phyloP scores from a whole-genome alignment of 2,329 filamentous ascomycete species.

The Phyllosticta citrichinensis region DNA sequence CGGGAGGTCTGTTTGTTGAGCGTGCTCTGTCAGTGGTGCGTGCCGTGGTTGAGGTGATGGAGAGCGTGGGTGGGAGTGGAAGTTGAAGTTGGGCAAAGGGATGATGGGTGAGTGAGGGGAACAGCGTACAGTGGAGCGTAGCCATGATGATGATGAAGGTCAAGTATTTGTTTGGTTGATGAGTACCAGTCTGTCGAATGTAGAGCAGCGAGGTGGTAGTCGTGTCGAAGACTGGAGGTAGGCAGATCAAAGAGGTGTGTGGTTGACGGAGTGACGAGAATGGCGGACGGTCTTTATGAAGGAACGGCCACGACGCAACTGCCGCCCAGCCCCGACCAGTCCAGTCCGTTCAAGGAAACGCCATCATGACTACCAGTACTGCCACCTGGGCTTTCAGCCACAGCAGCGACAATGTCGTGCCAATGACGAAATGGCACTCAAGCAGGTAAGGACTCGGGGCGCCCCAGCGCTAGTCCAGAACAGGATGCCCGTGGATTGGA shows the following conservation, averaged over 20 bases:
- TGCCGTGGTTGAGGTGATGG: background rate
- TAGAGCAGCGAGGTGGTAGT: background rate
- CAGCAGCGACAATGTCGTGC: background rate
- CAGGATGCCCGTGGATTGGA: background rate
- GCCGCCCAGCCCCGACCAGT: too few species aligned
- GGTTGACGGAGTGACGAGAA: too few species aligned
- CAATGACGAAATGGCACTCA: background rate
- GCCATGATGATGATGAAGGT: slow-evolving; percentile 40
- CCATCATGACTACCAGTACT: background rate
- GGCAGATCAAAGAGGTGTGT: too few species aligned
- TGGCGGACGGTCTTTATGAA: background rate
- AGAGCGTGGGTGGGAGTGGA: background rate
- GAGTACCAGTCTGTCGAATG: background rate
- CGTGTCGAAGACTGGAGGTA: background rate
- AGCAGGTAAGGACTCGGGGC: background rate
- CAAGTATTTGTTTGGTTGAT: background rate
- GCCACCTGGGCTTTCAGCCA: background rate
- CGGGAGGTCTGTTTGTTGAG: slow-evolving; percentile 47
- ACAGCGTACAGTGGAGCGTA: slow-evolving; percentile 47
- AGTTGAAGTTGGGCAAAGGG: background rate
- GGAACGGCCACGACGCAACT: background rate
- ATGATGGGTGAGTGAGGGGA: background rate
- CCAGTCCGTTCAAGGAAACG: background rate
- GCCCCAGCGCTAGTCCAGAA: background rate
- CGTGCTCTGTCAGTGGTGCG: background rate